phyloP scores from a whole-genome alignment of 257 asterid genomes.

The Rhazya stricta region DNA sequence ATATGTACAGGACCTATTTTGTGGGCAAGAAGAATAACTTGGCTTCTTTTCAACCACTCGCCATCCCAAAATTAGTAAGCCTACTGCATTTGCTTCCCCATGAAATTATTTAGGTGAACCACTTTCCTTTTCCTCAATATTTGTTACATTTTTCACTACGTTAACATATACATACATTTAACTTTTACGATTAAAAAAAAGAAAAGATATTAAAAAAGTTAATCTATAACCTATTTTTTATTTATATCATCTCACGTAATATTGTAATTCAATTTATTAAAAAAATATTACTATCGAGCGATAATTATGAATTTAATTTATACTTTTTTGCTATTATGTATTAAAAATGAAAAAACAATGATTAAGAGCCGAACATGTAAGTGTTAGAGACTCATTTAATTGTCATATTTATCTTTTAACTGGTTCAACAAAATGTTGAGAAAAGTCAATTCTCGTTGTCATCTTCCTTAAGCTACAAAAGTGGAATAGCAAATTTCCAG shows the following conservation, averaged over 20 bases:
- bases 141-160: too few relatives aligned
- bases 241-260: too few relatives aligned
- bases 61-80: conserved; percentile 10
- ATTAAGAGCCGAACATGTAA: background rate
- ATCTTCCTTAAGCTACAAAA: background rate
- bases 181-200: background rate
- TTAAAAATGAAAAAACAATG: background rate
- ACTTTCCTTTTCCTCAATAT: conserved; percentile 19
- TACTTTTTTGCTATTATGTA: too few relatives aligned
- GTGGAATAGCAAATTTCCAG: conserved; percentile 11
- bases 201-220: too few relatives aligned
- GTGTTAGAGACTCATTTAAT: background rate
- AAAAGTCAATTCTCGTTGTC: conserved; percentile 1
- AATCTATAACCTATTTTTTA: too few relatives aligned
- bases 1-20: background rate
- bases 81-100: conserved; percentile 1
- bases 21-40: background rate
- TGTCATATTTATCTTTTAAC: background rate
- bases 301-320: too few relatives aligned
- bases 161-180: too few relatives aligned
- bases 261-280: too few relatives aligned
- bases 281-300: too few relatives aligned
- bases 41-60: conserved; percentile 13
- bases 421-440: background rate
- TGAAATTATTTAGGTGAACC: conserved; percentile 44